A percentile compares a stretch with the other conserved stretches of the same genome.
These are phyloP conservation scores for Cicer arietinum DNA, from an alignment of 306 rosid genomes.

Conservation along the genomic window DNA sequence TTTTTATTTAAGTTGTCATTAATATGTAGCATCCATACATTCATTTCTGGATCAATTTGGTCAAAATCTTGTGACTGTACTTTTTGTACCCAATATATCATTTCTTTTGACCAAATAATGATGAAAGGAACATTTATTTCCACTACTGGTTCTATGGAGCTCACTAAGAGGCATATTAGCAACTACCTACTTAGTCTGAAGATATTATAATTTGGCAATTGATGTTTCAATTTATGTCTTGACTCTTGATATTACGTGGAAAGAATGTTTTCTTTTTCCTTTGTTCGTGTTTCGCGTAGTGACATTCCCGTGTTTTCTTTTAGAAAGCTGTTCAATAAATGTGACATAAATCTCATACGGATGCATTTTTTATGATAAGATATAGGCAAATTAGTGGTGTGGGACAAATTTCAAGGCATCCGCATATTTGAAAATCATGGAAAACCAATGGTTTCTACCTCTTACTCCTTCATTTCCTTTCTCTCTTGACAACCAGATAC, in stretches of 20 bases:
- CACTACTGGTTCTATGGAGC: not conserved
- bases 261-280: not conserved
- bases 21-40: not conserved
- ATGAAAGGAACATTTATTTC: conserved; percentile 1
- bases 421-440: conserved; percentile 14
- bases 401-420: conserved; percentile 32
- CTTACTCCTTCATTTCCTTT: conserved; percentile 31
- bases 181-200: not conserved
- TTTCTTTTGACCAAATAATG: conserved; percentile 20
- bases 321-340: conserved; percentile 14
- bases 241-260: conserved; percentile 17
- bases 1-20: not conserved
- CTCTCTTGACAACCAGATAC: conserved; percentile 57
- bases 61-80: not conserved
- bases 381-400: conserved; percentile 30
- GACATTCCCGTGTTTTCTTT: conserved; percentile 11
- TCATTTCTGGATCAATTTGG: not conserved
- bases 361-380: conserved; percentile 23
- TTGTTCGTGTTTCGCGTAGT: conserved; percentile 8
- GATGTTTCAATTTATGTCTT: not conserved
- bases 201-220: conserved; percentile 6
- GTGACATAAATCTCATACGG: not conserved
- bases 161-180: conserved; percentile 27
- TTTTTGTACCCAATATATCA: not conserved
- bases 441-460: conserved; percentile 17